Evolutionary conservation across 2,329 filamentous ascomycete species (phyloP), one percentile per base, ranked within the genome.

Genomic region (Grosmannia huntii): DNA sequence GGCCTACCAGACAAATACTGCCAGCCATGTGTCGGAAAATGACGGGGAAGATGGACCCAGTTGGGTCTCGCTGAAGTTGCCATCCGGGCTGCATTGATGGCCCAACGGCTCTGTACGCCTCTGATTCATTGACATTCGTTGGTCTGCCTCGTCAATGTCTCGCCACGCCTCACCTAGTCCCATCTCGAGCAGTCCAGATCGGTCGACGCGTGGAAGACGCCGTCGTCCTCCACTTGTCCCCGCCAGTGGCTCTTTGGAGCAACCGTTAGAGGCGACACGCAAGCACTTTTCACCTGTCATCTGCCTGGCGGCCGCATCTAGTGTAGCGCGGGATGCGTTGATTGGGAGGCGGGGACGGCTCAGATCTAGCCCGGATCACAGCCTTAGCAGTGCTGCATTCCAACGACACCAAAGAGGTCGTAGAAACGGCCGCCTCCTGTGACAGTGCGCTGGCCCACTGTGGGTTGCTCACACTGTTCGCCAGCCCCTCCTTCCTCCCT

Each of bases 1-100:
- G 36, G 60, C 12, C 55, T 62, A 51, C 62, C 61, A 14, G 62
- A 61, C 11, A 58, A 60, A 16, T 62, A 64, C 38, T 55, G 57
- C 10, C 12, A 55, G 1, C 60, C 60, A 0, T 3, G 23, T 1
- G 61, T 7, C 2, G 28, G 7, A 4, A 7, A 28, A 28, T 28
- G 28, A 28, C 7, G 7, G 7, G 7, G 28, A n/a, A n/a, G n/a
- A n/a, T n/a, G n/a, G n/a, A n/a, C n/a, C n/a, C n/a, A n/a, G n/a
- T n/a, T n/a, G n/a, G n/a, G n/a, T n/a, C n/a, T n/a, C n/a, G n/a
- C n/a, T n/a, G n/a, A n/a, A n/a, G n/a, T n/a, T n/a, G n/a, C n/a
- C n/a, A n/a, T n/a, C n/a, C n/a, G n/a, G n/a, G n/a, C n/a, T n/a
- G n/a, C n/a, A n/a, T n/a, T n/a, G n/a, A n/a, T 28, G 27, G 27